Conservation (phyloP, 495 filamentous ascomycete species). For the Daldinia concentrica region DNA sequence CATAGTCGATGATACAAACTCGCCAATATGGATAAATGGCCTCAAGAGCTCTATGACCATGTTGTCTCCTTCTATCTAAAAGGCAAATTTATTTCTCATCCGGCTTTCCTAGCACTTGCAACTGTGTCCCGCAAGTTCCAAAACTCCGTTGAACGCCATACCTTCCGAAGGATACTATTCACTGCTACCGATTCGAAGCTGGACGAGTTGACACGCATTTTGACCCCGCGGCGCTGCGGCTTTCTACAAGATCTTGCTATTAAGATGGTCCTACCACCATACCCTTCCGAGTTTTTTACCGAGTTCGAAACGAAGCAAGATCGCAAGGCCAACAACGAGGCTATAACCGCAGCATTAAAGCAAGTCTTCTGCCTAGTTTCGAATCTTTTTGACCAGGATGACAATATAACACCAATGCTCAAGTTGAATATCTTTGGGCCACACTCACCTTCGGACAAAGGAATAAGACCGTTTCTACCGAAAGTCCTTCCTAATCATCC, state of each 20-base stretch:
- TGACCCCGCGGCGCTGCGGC: not conserved
- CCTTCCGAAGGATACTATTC: not conserved
- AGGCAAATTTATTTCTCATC: not conserved
- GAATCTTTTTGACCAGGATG: not conserved
- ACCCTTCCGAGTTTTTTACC: not conserved
- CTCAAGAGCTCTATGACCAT: not conserved
- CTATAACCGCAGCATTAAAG: not conserved
- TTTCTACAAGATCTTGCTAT: not conserved
- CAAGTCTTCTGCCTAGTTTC: not conserved
- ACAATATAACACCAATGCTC: not conserved
- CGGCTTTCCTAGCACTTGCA: not conserved
- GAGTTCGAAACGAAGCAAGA: not conserved
- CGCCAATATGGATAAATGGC: not conserved
- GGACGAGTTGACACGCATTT: not conserved
- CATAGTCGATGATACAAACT: not conserved
- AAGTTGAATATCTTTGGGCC: not conserved
- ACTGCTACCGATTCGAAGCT: not conserved
- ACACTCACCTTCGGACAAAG: not conserved
- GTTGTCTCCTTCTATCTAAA: not conserved
- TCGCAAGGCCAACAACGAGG: not conserved
- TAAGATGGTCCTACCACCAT: not conserved
- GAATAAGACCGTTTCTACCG: not conserved
- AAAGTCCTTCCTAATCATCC: not conserved
- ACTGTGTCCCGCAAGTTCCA: not conserved
- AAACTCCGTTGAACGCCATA: not conserved